Conservation (phyloP, 331 rosid species). For the Rosa hybrid region DNA sequence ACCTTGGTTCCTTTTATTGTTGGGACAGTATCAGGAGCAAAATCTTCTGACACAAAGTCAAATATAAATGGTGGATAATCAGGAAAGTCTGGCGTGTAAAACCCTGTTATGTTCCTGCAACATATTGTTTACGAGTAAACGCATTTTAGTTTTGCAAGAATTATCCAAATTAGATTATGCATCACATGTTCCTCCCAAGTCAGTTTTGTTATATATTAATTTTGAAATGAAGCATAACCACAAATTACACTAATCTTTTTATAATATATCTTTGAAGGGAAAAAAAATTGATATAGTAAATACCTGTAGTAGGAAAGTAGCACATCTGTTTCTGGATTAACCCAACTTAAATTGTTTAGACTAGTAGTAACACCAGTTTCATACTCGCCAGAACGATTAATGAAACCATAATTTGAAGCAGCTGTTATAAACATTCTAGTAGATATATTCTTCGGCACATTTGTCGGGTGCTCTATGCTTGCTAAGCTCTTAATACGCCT, state of each 20-base stretch:
- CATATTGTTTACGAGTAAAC: neutral
- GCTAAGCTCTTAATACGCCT: neutral
- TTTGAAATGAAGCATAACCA: neutral
- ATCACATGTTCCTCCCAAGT: too few species aligned
- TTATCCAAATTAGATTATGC: neutral
- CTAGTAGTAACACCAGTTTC: neutral
- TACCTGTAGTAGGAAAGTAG: neutral
- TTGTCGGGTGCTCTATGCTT: neutral
- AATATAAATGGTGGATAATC: neutral
- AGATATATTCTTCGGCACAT: neutral
- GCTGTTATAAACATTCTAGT: neutral
- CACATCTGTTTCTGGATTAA: constrained; percentile 4
- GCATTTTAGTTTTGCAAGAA: too few species aligned
- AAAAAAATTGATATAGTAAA: neutral
- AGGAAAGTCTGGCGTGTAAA: neutral
- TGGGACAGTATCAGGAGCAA: neutral
- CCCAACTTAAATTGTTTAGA: neutral
- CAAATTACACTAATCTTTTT: too few species aligned
- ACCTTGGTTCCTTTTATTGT: neutral
- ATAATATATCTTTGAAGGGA: too few species aligned
- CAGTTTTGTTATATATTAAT: too few species aligned
- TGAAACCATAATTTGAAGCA: neutral
- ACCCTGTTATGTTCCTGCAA: neutral
- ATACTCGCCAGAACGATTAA: neutral
- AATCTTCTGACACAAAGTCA: neutral